Conservation (phyloP, 306 rosid genomes). For the Gillenia trifoliata region DNA sequence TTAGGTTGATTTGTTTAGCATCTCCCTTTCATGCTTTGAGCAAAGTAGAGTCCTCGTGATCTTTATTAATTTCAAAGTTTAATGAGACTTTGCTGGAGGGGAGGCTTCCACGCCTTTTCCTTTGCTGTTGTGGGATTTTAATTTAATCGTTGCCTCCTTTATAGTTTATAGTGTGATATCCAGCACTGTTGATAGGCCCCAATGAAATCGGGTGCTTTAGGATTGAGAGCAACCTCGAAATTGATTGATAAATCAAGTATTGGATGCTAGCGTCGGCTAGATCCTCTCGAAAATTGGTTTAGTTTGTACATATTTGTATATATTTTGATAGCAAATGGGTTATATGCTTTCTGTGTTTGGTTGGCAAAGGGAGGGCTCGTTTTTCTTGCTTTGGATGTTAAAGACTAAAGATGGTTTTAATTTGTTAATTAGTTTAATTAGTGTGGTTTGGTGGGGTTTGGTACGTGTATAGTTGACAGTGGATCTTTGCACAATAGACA, state of each 20-base stretch:
- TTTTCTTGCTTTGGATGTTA: neutral
- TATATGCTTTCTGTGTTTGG: neutral
- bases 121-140: conserved; percentile 1
- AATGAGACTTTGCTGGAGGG: conserved; percentile 15
- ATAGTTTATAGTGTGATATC: neutral
- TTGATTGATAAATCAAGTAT: neutral
- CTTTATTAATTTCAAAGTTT: neutral
- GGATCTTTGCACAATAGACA: neutral
- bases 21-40: conserved; percentile 19
- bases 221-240: neutral
- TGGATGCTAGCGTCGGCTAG: neutral
- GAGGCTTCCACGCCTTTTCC: conserved; percentile 40
- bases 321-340: neutral
- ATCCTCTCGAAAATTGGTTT: neutral
- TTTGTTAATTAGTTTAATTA: neutral
- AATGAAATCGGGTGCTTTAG: conserved; percentile 5
- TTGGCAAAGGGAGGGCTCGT: neutral
- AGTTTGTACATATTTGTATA: neutral
- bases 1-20: conserved; percentile 14
- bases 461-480: too few relatives aligned
- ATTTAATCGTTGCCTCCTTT: neutral
- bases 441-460: neutral
- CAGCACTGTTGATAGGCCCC: conserved; percentile 16
- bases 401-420: neutral
- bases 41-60: conserved; percentile 24